phyloP scores from a whole-genome alignment of 2,329 filamentous ascomycete species.

The Fusarium kyushuense region DNA sequence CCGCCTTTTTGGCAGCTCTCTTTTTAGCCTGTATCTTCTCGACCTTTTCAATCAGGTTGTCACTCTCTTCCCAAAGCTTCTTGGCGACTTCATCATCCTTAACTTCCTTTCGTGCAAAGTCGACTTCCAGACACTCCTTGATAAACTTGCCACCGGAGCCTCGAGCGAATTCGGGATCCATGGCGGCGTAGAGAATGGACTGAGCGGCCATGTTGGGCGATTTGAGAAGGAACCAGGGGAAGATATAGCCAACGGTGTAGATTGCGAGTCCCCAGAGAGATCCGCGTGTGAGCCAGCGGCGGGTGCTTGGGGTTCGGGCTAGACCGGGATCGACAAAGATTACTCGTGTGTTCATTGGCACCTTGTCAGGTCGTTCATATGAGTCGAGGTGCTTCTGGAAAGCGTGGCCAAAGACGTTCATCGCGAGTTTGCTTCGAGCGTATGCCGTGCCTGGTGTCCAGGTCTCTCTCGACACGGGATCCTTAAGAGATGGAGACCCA shows the following conservation, averaged over 20 bases:
- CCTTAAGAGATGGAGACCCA: constrained; percentile 74
- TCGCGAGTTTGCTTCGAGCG: constrained; percentile 77
- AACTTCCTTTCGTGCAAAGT: constrained; percentile 78
- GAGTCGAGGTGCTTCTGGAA: constrained; percentile 92
- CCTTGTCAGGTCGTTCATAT: constrained; percentile 84
- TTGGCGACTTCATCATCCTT: constrained; percentile 83
- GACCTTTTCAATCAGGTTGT: constrained; percentile 84
- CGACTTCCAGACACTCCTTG: constrained; percentile 88
- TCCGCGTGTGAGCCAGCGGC: constrained; percentile 87
- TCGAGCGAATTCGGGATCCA: constrained; percentile 79
- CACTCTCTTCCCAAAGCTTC: constrained; percentile 89
- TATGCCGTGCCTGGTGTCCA: constrained; percentile 71
- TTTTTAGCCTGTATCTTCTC: constrained; percentile 73
- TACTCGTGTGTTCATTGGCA: constrained; percentile 85
- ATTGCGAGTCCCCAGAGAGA: constrained; percentile 81
- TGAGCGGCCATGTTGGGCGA: constrained; percentile 86
- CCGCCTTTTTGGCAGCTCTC: constrained; percentile 57
- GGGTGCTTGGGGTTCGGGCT: constrained; percentile 85
- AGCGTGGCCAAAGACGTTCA: constrained; percentile 89
- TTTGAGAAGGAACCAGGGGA: constrained; percentile 92
- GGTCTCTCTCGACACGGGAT: constrained; percentile 60
- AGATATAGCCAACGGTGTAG: constrained; percentile 81
- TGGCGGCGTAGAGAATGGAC: constrained; percentile 84
- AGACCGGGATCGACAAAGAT: constrained; percentile 89
- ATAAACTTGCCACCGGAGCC: constrained; percentile 77